Evolutionary conservation across 2,329 filamentous ascomycete genomes (phyloP).

Genomic region (Bipolaris bicolor): DNA sequence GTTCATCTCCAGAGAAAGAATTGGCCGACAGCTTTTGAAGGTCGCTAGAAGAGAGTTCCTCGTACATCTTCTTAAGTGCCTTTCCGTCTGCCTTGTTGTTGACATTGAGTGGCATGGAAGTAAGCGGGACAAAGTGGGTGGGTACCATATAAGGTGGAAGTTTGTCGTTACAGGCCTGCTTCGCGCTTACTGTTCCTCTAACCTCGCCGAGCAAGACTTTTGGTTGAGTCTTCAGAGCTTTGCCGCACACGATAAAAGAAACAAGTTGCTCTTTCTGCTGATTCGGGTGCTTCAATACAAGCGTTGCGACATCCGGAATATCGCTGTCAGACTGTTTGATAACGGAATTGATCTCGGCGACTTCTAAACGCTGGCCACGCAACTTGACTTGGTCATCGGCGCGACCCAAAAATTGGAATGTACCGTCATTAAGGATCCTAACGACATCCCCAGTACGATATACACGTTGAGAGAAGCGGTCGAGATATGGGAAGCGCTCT

Average conservation of each 20-base stretch:
- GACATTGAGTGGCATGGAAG: constrained; percentile 76
- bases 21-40: constrained; percentile 61
- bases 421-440: constrained; percentile 76
- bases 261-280: constrained; percentile 84
- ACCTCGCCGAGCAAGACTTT: constrained; percentile 29
- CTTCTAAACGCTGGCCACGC: constrained; percentile 84
- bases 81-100: constrained; percentile 91
- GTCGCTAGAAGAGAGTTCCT: constrained; percentile 63
- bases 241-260: constrained; percentile 64
- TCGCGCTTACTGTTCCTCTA: constrained; percentile 30
- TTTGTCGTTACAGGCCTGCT: constrained; percentile 67
- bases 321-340: constrained; percentile 66
- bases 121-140: constrained; percentile 76
- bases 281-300: constrained; percentile 73
- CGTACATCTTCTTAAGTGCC: constrained; percentile 70
- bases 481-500: constrained; percentile 74
- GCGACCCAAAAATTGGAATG: constrained; percentile 85
- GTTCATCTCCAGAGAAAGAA: constrained; percentile 21
- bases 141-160: constrained; percentile 91
- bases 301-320: constrained; percentile 74
- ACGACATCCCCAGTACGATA: constrained; percentile 93
- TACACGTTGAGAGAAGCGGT: constrained; percentile 56
- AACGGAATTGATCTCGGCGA: constrained; percentile 87
- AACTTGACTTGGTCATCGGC: constrained; percentile 93
- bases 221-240: constrained; percentile 21